These are phyloP conservation scores for Malassezia cuniculi DNA, from an alignment of 1,284 basidiomycete species.

Conservation along the genomic window DNA sequence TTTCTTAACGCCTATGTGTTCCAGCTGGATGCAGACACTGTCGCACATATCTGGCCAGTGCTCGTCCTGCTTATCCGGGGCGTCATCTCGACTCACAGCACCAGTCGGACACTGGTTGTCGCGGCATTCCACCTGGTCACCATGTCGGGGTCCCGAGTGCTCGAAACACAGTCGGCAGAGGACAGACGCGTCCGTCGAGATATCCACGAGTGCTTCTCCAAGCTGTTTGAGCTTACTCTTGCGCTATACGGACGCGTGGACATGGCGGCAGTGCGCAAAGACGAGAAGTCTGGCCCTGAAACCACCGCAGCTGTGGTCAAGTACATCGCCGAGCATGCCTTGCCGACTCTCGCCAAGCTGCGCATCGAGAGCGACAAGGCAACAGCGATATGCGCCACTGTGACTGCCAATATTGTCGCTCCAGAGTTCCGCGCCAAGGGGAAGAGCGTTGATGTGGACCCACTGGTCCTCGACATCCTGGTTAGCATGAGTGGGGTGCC, in stretches of 20 bases:
- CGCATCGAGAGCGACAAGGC: conserved; percentile 75
- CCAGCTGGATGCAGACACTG: conserved; percentile 72
- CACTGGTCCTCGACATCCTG: conserved; percentile 53
- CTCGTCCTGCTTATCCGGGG: conserved; percentile 68
- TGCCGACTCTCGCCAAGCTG: conserved; percentile 68
- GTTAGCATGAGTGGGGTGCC: conserved; percentile 65
- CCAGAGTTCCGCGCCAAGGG: conserved; percentile 58
- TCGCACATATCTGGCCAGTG: conserved; percentile 70
- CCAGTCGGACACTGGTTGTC: conserved; percentile 53
- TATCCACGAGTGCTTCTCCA: conserved; percentile 75
- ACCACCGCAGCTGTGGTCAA: conserved; percentile 45
- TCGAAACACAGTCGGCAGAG: conserved; percentile 60
- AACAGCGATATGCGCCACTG: conserved; percentile 61
- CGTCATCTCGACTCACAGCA: conserved; percentile 48
- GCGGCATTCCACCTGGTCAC: conserved; percentile 68
- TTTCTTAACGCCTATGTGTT: conserved; percentile 81
- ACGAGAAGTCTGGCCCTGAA: conserved; percentile 17
- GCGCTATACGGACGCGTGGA: conserved; percentile 57
- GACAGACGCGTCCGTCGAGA: conserved; percentile 79
- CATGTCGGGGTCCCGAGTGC: conserved; percentile 54
- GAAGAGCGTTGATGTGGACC: conserved; percentile 46
- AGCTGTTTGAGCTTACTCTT: conserved; percentile 69
- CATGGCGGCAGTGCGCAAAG: conserved; percentile 4
- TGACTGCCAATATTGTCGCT: conserved; percentile 71
- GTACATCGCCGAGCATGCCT: conserved; percentile 59